phyloP scores from a whole-genome alignment of 352 stramenopile species.

The Phytopythium helicoides region DNA sequence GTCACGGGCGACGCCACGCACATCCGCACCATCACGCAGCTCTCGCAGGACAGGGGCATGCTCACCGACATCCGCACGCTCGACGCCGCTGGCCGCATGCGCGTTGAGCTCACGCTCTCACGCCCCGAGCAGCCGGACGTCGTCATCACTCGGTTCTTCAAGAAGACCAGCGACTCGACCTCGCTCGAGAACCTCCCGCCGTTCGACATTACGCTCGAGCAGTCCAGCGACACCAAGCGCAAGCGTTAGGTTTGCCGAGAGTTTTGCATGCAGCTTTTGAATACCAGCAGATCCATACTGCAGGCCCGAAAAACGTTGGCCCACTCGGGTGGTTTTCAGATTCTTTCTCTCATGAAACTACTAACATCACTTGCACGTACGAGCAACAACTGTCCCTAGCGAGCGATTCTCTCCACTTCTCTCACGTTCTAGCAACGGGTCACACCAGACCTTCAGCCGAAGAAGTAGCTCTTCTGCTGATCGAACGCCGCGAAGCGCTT shows the following conservation, averaged over 20 bases:
- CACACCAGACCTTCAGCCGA: slow-evolving; percentile 21
- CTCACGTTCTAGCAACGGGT: neutral
- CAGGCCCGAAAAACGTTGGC: no score
- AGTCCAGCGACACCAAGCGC: slow-evolving; percentile 78
- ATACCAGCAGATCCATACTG: no score
- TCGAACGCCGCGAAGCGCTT: slow-evolving; percentile 85
- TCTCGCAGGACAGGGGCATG: slow-evolving; percentile 75
- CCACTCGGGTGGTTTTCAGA: no score
- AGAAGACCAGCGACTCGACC: slow-evolving; percentile 85
- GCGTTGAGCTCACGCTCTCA: slow-evolving; percentile 74
- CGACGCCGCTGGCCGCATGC: slow-evolving; percentile 77
- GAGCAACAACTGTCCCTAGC: slow-evolving; percentile 5
- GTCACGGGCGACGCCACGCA: slow-evolving; percentile 69
- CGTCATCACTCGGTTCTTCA: slow-evolving; percentile 83
- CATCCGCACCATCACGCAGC: slow-evolving; percentile 78
- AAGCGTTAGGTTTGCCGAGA: slow-evolving; percentile 56
- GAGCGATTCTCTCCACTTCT: no score
- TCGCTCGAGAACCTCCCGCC: slow-evolving; percentile 85
- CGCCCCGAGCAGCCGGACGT: slow-evolving; percentile 73
- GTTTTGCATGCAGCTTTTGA: no score
- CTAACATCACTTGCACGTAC: slow-evolving; percentile 3
- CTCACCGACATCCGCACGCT: slow-evolving; percentile 73
- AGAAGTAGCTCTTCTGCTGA: slow-evolving; percentile 67
- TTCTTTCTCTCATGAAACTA: neutral
- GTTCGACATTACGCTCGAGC: slow-evolving; percentile 85